Percentiles rank a stretch among this genome's conserved stretches.
phyloP scores from a whole-genome alignment of 768 basidiomycete species.

The Artomyces pyxidatus region DNA sequence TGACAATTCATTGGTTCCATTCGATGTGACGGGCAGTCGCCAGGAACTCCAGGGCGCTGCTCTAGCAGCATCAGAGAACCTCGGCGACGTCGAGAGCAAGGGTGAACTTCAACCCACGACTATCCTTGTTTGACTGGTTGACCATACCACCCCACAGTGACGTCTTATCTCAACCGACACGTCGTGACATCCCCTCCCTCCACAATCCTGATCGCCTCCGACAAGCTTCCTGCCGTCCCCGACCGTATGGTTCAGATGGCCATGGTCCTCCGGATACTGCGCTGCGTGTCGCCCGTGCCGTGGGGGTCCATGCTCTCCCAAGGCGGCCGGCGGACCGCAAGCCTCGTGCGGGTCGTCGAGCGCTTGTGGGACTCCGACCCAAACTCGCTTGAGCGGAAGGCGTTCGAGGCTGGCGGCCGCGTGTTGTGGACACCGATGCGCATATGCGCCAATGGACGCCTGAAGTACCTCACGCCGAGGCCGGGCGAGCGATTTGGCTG shows the following conservation, averaged over 20 bases:
- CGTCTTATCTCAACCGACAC: slow-evolving; percentile 10
- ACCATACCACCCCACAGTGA: slow-evolving; percentile 1
- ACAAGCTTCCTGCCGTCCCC: slow-evolving; percentile 3
- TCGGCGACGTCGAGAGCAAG: slow-evolving; percentile 11
- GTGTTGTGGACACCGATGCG: slow-evolving; percentile 13
- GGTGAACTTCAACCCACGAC: slow-evolving; percentile 1
- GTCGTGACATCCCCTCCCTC: slow-evolving; percentile 18
- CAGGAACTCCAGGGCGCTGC: slow-evolving; percentile 7
- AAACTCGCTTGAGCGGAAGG: slow-evolving; percentile 18
- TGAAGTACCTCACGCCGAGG: neutral
- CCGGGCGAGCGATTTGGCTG: slow-evolving; percentile 36
- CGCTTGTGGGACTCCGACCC: slow-evolving; percentile 37
- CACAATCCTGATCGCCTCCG: slow-evolving; percentile 21
- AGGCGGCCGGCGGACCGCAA: slow-evolving; percentile 39
- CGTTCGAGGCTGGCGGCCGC: slow-evolving; percentile 9
- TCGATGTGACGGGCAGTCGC: slow-evolving; percentile 8
- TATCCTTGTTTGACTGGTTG: neutral
- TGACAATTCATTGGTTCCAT: no score
- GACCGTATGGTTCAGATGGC: slow-evolving; percentile 17
- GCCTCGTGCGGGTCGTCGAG: slow-evolving; percentile 39
- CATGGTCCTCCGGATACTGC: slow-evolving; percentile 40
- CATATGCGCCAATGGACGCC: slow-evolving; percentile 3
- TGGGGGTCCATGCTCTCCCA: slow-evolving; percentile 71
- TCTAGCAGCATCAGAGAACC: neutral
- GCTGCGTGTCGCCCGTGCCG: slow-evolving; percentile 62